Percentiles rank a stretch among this genome's conserved stretches.
phyloP scores from a whole-genome alignment of 768 basidiomycete genomes.

The Cyathus striatus region DNA sequence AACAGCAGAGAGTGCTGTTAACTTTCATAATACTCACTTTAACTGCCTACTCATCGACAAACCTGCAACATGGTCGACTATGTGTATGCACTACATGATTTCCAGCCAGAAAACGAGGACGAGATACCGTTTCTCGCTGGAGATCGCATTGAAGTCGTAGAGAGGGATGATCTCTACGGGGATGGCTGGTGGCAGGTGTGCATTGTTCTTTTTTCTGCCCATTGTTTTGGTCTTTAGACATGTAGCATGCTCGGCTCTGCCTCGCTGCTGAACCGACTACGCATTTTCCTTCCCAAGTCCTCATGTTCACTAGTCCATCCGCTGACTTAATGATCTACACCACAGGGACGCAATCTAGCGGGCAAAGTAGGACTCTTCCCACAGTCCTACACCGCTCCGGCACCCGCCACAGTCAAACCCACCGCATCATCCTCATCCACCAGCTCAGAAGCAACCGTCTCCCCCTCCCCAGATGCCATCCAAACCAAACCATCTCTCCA shows the following conservation, averaged over 20 bases:
- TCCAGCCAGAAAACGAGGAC: slow-evolving; percentile 89
- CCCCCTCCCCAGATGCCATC: slow-evolving; percentile 9
- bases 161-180: slow-evolving; percentile 87
- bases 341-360: slow-evolving; percentile 76
- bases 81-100: slow-evolving; percentile 86
- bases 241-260: too few species aligned
- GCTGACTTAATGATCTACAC: slow-evolving; percentile 4
- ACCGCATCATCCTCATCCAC: slow-evolving; percentile 21
- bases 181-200: slow-evolving; percentile 92
- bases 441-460: slow-evolving; percentile 12
- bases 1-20: too few species aligned
- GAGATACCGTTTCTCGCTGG: slow-evolving; percentile 84
- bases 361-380: slow-evolving; percentile 93
- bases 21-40: too few species aligned
- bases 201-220: slow-evolving; percentile 4
- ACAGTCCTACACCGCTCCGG: slow-evolving; percentile 74
- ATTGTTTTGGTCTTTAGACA: not conserved
- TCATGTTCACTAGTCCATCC: not conserved
- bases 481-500: slow-evolving; percentile 25
- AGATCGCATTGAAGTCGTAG: slow-evolving; percentile 83
- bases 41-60: too few species aligned
- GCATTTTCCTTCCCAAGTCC: not conserved
- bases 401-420: slow-evolving; percentile 31
- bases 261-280: not conserved
- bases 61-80: slow-evolving; percentile 72